phyloP scores from a whole-genome alignment of 768 basidiomycete genomes.

The Trametes cinnabarina region DNA sequence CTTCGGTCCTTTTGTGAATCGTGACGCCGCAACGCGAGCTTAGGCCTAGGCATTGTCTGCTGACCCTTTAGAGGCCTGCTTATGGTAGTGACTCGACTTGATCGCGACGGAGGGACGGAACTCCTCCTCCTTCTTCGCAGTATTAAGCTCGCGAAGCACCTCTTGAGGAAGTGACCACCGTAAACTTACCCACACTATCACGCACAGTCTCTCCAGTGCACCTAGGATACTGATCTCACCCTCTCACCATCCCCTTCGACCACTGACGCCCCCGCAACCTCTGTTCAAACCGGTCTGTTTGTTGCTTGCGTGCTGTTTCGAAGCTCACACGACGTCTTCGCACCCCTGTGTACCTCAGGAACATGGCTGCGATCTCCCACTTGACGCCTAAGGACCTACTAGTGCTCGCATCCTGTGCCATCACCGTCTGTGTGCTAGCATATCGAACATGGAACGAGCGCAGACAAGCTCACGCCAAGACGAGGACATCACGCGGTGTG shows the following conservation, averaged over 20 bases:
- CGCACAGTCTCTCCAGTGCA: too few species aligned
- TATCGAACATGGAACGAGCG: neutral
- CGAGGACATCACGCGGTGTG: neutral
- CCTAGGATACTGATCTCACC: too few species aligned
- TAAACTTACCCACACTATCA: too few species aligned
- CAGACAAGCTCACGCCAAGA: neutral
- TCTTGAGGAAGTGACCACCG: neutral
- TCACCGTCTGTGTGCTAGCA: neutral
- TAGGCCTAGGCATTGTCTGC: neutral
- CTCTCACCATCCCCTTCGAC: too few species aligned
- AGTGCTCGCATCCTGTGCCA: neutral
- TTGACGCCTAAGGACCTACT: neutral
- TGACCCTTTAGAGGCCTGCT: neutral
- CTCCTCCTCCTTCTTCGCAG: neutral
- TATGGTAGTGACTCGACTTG: conserved; percentile 2
- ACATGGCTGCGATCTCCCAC: neutral
- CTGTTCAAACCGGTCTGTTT: too few species aligned
- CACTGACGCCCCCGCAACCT: too few species aligned
- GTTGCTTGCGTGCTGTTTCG: too few species aligned
- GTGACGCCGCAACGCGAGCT: neutral
- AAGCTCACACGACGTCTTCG: neutral
- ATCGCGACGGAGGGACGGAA: conserved; percentile 1
- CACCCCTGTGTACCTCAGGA: too few species aligned
- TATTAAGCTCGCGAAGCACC: neutral
- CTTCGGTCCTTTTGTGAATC: too few species aligned